Base-by-base conservation (phyloP, 176 grass and related monocot species). In the Phyllostachys edulis region DNA sequence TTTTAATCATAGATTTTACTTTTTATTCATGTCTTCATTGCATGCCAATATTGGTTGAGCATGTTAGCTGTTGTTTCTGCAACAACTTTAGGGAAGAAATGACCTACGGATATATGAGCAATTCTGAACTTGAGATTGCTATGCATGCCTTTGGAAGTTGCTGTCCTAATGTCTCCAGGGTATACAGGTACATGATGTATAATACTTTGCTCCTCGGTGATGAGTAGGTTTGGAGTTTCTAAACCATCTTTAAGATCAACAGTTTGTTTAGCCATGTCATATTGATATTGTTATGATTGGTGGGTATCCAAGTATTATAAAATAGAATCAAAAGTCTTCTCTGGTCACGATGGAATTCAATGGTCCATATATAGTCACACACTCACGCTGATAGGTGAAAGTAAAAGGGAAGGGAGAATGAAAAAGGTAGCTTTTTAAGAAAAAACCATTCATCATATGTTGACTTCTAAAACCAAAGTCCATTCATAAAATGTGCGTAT, bases 151-250 rank as follows among this genome's bases (percentile, higher is more conserved):
- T 95, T 88, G 77, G 79, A 82, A 76, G 67, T 38, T 92, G 89
- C 78, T 98, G 92, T 70, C 76, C 78, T 74, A 94, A 95, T 78
- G 80, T 98, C 49, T 95, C 96, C 64, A 89, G 89, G 69, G 63
- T 95, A 78, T 98, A 98, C 89, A 98, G 96, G 96, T 95, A 92
- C 66, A 79, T 88, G 79, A 82, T 75, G 73, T 68, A 32, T 67
- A 37, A 66, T 69, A 73, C 8, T 79, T 84, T 72, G 42, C 50
- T 51, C 11, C 42, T 87, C 3, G 18, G 39, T 3, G 13, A 69
- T 24, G 14, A 36, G 15, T 37, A 24, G 26, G 59, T 61, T 56
- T 37, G 4, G 1, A 63, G n/a, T n/a, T 57, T 60, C 17, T 77
- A 23, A 51, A 47, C 11, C 20, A 26, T 5, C 15, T 41, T 64